Conservation (phyloP, 2,329 filamentous ascomycete species). For the Scedosporium minutisporum region DNA sequence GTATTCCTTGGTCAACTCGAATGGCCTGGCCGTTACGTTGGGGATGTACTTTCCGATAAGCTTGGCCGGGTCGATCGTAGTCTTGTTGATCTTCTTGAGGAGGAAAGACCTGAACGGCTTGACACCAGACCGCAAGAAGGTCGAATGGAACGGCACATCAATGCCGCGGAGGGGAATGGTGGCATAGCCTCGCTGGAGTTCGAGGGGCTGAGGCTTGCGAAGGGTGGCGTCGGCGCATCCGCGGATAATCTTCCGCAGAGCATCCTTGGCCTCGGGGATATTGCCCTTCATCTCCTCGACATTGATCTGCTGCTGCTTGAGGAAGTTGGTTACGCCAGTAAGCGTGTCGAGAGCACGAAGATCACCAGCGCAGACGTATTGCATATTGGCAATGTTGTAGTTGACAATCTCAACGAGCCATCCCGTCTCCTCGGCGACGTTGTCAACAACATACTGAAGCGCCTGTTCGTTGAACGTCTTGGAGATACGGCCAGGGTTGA, state of each 20-base stretch:
- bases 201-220: constrained; percentile 77
- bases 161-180: constrained; percentile 96
- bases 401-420: constrained; percentile 99
- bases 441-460: constrained; percentile 91
- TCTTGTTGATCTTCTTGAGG: constrained; percentile 99
- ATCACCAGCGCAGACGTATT: constrained; percentile 64
- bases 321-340: constrained; percentile 79
- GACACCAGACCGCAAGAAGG: constrained; percentile 93
- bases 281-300: constrained; percentile 87
- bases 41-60: constrained; percentile 97
- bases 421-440: constrained; percentile 83
- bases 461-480: constrained; percentile 99
- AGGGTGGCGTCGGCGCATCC: constrained; percentile 80
- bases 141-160: constrained; percentile 98
- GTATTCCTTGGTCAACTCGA: constrained; percentile 95
- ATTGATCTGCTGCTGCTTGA: constrained; percentile 95
- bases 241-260: constrained; percentile 83
- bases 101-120: constrained; percentile 98
- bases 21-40: constrained; percentile 93
- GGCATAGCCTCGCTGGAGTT: constrained; percentile 89
- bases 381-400: constrained; percentile 73
- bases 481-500: constrained; percentile 95
- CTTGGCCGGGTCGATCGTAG: constrained; percentile 93
- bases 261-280: constrained; percentile 83
- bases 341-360: constrained; percentile 62